Conservation (phyloP, 1,139 yeast species). For the Hyphopichia pseudoburtonii region DNA sequence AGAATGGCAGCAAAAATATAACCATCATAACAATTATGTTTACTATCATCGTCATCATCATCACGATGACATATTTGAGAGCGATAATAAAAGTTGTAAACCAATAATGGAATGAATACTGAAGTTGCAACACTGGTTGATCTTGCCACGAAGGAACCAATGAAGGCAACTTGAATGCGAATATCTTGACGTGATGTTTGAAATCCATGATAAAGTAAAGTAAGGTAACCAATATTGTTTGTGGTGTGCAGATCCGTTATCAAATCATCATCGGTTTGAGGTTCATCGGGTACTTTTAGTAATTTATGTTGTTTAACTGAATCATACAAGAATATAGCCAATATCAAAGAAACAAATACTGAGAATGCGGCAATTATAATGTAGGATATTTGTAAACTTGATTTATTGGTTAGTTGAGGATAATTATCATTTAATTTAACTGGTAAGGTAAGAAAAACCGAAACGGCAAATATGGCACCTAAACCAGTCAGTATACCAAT, state of each 20-base stretch:
- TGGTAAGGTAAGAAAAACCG: constrained; percentile 50
- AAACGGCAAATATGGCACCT: constrained; percentile 65
- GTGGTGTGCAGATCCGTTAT: too few species aligned
- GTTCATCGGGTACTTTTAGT: constrained; percentile 2
- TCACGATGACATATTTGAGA: constrained; percentile 46
- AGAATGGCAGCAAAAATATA: constrained; percentile 65
- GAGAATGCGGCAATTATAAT: constrained; percentile 47
- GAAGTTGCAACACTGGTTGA: constrained; percentile 62
- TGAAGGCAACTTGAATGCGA: constrained; percentile 50
- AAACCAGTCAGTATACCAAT: constrained; percentile 65
- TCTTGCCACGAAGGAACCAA: constrained; percentile 65
- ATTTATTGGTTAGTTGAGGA: constrained; percentile 31
- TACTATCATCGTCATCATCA: constrained; percentile 19
- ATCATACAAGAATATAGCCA: constrained; percentile 50
- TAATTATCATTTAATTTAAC: constrained; percentile 31
- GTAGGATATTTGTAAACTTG: constrained; percentile 50
- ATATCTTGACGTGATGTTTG: constrained; percentile 27
- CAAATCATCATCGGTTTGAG: constrained; percentile 7
- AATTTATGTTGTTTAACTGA: constrained; percentile 2
- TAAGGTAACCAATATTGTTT: constrained; percentile 24
- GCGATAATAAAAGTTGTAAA: constrained; percentile 54
- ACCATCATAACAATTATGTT: constrained; percentile 58
- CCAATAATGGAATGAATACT: constrained; percentile 63
- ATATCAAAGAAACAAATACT: constrained; percentile 32
- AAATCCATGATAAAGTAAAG: constrained; percentile 48